Conservation (phyloP, 169 alveolate genomes). For the Pseudocohnilembus persalinus region DNA sequence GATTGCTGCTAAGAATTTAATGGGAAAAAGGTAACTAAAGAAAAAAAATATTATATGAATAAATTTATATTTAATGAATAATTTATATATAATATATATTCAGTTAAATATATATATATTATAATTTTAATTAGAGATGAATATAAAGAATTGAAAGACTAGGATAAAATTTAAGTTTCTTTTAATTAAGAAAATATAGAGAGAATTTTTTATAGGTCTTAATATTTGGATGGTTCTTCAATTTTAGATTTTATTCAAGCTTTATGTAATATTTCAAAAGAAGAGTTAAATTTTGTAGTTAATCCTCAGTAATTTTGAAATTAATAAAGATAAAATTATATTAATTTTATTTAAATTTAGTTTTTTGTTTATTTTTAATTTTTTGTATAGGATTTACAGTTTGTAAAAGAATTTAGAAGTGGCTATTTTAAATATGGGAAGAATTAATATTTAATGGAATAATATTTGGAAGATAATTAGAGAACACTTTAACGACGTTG, state of each 20-base stretch:
- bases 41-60: too few relatives aligned
- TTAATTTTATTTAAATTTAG: conserved; percentile 9
- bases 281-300: conserved; percentile 70
- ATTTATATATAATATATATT: too few relatives aligned
- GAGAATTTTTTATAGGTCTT: background rate
- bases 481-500: conserved; percentile 79
- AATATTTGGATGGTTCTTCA: conserved; percentile 13
- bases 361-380: too few relatives aligned
- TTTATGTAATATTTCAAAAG: conserved; percentile 65
- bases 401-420: conserved; percentile 89
- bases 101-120: too few relatives aligned
- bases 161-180: background rate
- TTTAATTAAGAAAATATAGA: background rate
- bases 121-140: background rate
- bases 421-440: conserved; percentile 84
- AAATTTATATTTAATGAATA: too few relatives aligned
- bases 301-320: conserved; percentile 70
- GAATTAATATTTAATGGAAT: conserved; percentile 82
- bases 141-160: background rate
- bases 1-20: background rate
- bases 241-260: conserved; percentile 69
- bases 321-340: conserved; percentile 60
- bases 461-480: conserved; percentile 84
- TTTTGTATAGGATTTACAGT: conserved; percentile 72
- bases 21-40: background rate